Evolutionary conservation across 352 stramenopile species (phyloP), one percentile per base, ranked within the genome.

Genomic region (Lagenidium giganteum): DNA sequence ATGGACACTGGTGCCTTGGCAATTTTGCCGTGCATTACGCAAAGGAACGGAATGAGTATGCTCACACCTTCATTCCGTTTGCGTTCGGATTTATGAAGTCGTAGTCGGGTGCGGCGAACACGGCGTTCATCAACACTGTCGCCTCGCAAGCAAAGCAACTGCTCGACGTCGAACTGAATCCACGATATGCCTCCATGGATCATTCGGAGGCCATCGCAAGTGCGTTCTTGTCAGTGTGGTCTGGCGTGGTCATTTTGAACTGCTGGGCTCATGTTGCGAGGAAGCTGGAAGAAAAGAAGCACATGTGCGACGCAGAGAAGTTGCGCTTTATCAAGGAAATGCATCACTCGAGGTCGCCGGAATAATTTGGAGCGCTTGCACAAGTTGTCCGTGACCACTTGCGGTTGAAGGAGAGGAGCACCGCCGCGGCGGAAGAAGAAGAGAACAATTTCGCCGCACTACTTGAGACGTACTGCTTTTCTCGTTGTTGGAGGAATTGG

Each of bases 231-330:
- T 2, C 3, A 5, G 44, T 35, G 26, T 52, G 44, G 44, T 35
- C 44, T 9, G 17, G 22, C 4, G 12, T 44, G 18, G 2, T 4
- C 4, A 8, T 52, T 2, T 22, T 44, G 2, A 43, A 24, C 0
- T 51, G 43, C 27, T 52, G 44, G 44, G 34, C 44, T 1, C 44
- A 52, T 32, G 18, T 52, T 24, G 3, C n/a, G n/a, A n/a, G n/a
- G n/a, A n/a, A n/a, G n/a, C n/a, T n/a, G n/a, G n/a, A n/a, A n/a
- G n/a, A n/a, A n/a, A n/a, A n/a, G n/a, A n/a, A n/a, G n/a, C n/a
- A n/a, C n/a, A n/a, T n/a, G n/a, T n/a, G n/a, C n/a, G n/a, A n/a
- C n/a, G n/a, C n/a, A n/a, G n/a, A n/a, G n/a, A n/a, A n/a, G n/a
- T n/a, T n/a, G n/a, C n/a, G n/a, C n/a, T n/a, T n/a, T n/a, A n/a